phyloP scores from a whole-genome alignment of 345 rosid species.

The Gynandropsis gynandra region DNA sequence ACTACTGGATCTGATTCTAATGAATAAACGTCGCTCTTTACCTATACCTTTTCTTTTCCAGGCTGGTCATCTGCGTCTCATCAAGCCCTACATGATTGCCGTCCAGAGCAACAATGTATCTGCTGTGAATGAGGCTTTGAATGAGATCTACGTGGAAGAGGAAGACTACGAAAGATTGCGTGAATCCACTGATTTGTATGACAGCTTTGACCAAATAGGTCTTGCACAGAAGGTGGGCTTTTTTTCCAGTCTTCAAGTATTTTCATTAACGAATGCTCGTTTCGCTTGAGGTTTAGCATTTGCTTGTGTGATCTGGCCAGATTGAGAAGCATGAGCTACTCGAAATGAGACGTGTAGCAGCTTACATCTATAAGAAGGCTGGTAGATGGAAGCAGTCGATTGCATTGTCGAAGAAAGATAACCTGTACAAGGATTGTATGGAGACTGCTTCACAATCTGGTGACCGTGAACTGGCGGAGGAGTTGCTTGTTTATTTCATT shows the following conservation, averaged over 20 bases:
- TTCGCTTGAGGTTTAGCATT: neutral
- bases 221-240: constrained; percentile 73
- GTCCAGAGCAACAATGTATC: constrained; percentile 91
- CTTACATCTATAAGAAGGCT: constrained; percentile 95
- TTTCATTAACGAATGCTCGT: neutral
- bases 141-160: constrained; percentile 87
- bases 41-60: constrained; percentile 23
- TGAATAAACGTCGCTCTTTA: neutral
- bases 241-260: neutral
- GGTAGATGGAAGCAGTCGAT: constrained; percentile 99
- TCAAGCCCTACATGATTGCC: constrained; percentile 96
- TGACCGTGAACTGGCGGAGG: constrained; percentile 94
- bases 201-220: constrained; percentile 90
- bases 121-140: constrained; percentile 92
- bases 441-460: constrained; percentile 99
- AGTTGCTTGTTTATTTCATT: constrained; percentile 87
- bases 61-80: constrained; percentile 91
- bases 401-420: constrained; percentile 93
- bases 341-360: constrained; percentile 99
- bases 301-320: constrained; percentile 33
- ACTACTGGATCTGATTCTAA: neutral
- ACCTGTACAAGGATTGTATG: constrained; percentile 91
- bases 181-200: constrained; percentile 85
- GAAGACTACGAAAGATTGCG: constrained; percentile 93
- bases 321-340: constrained; percentile 98